Evolutionary conservation across 345 rosid genomes (phyloP), one percentile per base, ranked within the genome.

Genomic region (Salix brachista): DNA sequence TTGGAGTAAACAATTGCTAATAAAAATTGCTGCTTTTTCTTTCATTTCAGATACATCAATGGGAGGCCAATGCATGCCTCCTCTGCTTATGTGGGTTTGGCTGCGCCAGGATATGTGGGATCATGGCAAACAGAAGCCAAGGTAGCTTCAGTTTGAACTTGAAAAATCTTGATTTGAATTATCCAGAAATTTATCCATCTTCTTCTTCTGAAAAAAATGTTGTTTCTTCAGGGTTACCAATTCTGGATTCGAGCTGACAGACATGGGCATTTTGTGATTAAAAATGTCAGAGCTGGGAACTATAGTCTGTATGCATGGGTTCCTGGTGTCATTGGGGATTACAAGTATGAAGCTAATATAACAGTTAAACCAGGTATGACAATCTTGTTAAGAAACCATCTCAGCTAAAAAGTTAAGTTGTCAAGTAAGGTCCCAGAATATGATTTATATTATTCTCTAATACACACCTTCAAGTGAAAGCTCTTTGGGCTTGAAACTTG

Each of bases 51-150:
- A 89, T 90, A 86, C 66, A 52, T 77, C 30, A 82, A 25, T 67
- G 17, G 76, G 30, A 72, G 66, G 25, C 69, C 70, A 21, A 1
- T 79, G 78, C 76, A 66, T 73, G 96, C 87, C 6, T n/a, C 26
- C 26, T 85, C 76, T 30, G 97, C 94, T 61, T 88, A 77, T 81
- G 91, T 91, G 42, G 98, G 98, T 8, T 78, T 95, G 85, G 98
- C 98, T 68, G 25, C 80, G 13, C 90, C 92, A 8, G 98, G 98
- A 68, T 65, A 83, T 34, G 85, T 50, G 30, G 97, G 99, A 74
- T 93, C 97, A 28, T 95, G 97, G 97, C 97, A 95, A 83, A 80
- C 75, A 12, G 94, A 95, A 66, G 80, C 84, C 68, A 95, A 93
- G 97, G 99, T 92, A 8, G 13, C 36, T 37, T n/a, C n/a, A 19